Evolutionary conservation across 1,284 basidiomycete genomes (phyloP).

Genomic region (Boletus nobilissimus): DNA sequence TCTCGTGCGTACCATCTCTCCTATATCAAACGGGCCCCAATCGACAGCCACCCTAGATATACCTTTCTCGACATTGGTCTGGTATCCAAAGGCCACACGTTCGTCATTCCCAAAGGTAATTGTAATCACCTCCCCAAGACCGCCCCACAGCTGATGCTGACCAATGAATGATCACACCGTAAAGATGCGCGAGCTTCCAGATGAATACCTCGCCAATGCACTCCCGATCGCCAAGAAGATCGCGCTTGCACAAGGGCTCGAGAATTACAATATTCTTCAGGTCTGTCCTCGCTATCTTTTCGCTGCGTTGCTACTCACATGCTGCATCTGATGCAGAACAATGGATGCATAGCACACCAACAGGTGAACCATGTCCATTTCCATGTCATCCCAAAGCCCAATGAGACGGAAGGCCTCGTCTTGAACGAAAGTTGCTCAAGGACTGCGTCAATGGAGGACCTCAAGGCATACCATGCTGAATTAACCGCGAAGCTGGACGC

Average conservation of each 20-base stretch:
- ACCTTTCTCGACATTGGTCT: conserved; percentile 93
- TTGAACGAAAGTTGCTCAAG: conserved; percentile 69
- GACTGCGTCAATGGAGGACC: conserved; percentile 65
- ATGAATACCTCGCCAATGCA: conserved; percentile 63
- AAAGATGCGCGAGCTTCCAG: conserved; percentile 83
- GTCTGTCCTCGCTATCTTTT: conserved; percentile 47
- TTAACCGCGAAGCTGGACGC: conserved; percentile 63
- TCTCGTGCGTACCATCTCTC: conserved; percentile 59
- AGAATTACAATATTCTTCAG: conserved; percentile 56
- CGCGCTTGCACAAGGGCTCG: too few relatives aligned
- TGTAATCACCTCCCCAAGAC: too few relatives aligned
- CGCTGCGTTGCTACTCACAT: neutral
- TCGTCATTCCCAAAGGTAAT: conserved; percentile 91
- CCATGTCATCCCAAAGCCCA: conserved; percentile 91
- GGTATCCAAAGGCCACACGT: conserved; percentile 84
- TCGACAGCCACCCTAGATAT: conserved; percentile 52
- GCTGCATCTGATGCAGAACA: conserved; percentile 68
- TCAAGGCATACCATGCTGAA: conserved; percentile 67
- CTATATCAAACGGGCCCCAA: neutral
- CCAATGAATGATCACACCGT: conserved; percentile 68
- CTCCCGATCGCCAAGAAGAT: too few relatives aligned
- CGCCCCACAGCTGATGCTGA: neutral
- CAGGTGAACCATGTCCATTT: conserved; percentile 91
- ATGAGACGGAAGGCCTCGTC: conserved; percentile 73
- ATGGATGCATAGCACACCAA: conserved; percentile 87